phyloP scores from a whole-genome alignment of 1,284 basidiomycete species.

The Polyporus tsugae region DNA sequence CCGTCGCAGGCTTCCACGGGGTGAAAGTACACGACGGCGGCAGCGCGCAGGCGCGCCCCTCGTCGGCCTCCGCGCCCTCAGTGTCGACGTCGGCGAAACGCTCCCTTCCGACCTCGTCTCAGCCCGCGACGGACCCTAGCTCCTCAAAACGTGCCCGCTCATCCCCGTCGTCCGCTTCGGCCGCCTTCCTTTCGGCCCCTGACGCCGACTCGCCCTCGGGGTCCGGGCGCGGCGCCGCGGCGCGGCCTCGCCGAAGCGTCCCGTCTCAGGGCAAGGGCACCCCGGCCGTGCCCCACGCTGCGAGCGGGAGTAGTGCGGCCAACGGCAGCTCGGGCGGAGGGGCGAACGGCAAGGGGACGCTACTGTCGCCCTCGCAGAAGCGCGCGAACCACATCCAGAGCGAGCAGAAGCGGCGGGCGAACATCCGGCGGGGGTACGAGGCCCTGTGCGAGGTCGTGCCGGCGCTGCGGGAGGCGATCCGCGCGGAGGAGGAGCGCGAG shows the following conservation, averaged over 20 bases:
- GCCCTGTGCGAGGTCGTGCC: slow-evolving; percentile 83
- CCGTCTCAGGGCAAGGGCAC: slow-evolving; percentile 14
- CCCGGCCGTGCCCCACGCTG: background rate
- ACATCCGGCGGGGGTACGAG: slow-evolving; percentile 89
- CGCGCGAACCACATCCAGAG: slow-evolving; percentile 94
- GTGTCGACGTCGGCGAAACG: slow-evolving; percentile 34
- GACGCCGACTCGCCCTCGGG: slow-evolving; percentile 18
- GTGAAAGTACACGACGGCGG: background rate
- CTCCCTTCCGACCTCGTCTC: slow-evolving; percentile 27
- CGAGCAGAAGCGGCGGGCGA: slow-evolving; percentile 91
- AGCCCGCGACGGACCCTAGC: slow-evolving; percentile 29
- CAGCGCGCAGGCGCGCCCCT: slow-evolving; percentile 12
- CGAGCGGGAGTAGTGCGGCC: background rate
- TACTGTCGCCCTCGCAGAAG: slow-evolving; percentile 73
- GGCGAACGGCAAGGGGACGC: slow-evolving; percentile 40
- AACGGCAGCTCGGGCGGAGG: slow-evolving; percentile 1
- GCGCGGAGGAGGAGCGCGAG: slow-evolving; percentile 64
- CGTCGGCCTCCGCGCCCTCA: slow-evolving; percentile 32
- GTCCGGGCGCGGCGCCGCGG: slow-evolving; percentile 11
- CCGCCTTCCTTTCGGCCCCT: slow-evolving; percentile 21
- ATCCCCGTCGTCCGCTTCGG: slow-evolving; percentile 29
- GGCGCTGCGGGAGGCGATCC: slow-evolving; percentile 79
- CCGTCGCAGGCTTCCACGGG: slow-evolving; percentile 18
- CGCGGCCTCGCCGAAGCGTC: slow-evolving; percentile 21
- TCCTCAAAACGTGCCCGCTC: slow-evolving; percentile 35